These are phyloP conservation scores for Boletus fagicola DNA, from an alignment of 768 basidiomycete species.

Conservation along the genomic window DNA sequence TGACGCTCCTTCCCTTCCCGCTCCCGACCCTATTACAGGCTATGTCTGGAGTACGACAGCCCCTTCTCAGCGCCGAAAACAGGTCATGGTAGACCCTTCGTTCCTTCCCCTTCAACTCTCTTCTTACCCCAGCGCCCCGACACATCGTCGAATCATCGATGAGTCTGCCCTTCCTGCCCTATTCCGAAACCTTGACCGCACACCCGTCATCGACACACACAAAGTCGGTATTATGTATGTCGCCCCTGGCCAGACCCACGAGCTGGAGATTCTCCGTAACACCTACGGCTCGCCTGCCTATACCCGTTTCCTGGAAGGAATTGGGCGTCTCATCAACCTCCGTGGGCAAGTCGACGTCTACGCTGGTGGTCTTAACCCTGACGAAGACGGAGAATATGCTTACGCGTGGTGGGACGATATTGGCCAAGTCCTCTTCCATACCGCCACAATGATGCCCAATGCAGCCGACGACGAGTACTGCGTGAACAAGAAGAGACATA, in stretches of 20 bases:
- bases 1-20: conserved; percentile 28
- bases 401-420: conserved; percentile 99
- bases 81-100: conserved; percentile 80
- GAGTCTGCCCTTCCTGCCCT: conserved; percentile 55
- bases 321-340: conserved; percentile 84
- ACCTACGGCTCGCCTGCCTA: conserved; percentile 93
- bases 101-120: conserved; percentile 87
- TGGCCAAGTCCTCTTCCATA: conserved; percentile 90
- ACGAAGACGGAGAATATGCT: conserved; percentile 93
- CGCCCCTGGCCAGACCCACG: conserved; percentile 83
- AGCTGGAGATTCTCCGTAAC: conserved; percentile 85
- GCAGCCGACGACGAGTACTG: conserved; percentile 62
- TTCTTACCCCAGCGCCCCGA: conserved; percentile 52
- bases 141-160: conserved; percentile 48
- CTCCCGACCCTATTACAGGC: conserved; percentile 74
- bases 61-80: conserved; percentile 86
- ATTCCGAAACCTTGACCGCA: conserved; percentile 69
- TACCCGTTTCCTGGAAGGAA: conserved; percentile 85
- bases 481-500: conserved; percentile 89
- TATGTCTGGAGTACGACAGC: conserved; percentile 87
- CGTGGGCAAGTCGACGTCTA: conserved; percentile 91
- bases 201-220: conserved; percentile 95
- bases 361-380: conserved; percentile 86
- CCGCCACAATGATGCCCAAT: conserved; percentile 96
- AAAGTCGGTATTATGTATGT: conserved; percentile 97